These are phyloP conservation scores for Tieghemostelium lacteum DNA, from an alignment of 78 protist genomes.

Conservation along the genomic window DNA sequence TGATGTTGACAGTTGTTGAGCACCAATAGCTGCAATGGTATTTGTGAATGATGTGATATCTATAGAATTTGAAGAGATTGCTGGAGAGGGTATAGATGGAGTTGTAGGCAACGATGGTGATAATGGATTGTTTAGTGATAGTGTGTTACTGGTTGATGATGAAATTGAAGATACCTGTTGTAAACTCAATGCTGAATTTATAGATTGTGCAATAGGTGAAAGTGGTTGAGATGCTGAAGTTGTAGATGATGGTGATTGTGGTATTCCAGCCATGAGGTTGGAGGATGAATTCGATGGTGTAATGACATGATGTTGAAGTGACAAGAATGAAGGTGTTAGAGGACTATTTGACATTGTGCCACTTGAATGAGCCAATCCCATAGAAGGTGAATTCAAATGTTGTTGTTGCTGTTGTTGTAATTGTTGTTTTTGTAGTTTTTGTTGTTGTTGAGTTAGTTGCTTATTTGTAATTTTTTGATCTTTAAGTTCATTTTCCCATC, in stretches of 20 bases:
- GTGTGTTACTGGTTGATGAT: background rate
- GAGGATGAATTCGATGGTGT: no score
- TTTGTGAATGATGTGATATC: no score
- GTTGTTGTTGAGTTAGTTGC: background rate
- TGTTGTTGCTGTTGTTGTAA: background rate
- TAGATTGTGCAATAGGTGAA: background rate
- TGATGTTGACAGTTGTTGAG: background rate
- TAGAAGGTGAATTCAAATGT: background rate
- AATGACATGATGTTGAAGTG: no score
- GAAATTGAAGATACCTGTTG: background rate
- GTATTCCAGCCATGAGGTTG: background rate
- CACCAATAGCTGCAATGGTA: background rate
- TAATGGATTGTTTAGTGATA: background rate
- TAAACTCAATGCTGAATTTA: background rate
- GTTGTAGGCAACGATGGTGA: background rate
- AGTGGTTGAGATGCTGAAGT: background rate
- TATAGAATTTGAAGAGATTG: background rate
- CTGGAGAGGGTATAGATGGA: background rate
- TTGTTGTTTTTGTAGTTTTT: background rate
- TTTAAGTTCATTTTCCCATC: conserved; percentile 66
- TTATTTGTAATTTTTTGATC: conserved; percentile 15
- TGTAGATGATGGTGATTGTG: background rate
- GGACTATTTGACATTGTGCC: background rate
- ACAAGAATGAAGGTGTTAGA: conserved; percentile 1
- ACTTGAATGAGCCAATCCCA: background rate